Evolutionary conservation across 306 rosid genomes (phyloP).

Genomic region (Abrus precatorius): DNA sequence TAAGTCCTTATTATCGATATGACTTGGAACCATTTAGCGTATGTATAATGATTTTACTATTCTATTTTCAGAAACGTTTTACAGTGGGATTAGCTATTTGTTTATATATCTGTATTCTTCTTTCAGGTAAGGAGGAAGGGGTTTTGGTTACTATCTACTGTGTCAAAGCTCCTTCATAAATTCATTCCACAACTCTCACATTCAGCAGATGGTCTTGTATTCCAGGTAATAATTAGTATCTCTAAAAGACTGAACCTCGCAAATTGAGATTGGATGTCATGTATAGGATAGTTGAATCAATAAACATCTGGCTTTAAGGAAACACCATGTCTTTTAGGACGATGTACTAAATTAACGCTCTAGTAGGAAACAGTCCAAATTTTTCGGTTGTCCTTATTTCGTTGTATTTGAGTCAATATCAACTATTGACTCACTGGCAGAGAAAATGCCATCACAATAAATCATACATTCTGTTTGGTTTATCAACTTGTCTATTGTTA

Average conservation of each 20-base stretch:
- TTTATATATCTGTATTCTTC: conserved; percentile 37
- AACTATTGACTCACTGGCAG: not conserved
- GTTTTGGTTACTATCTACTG: conserved; percentile 95
- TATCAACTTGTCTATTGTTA: conserved; percentile 25
- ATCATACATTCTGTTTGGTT: conserved; percentile 38
- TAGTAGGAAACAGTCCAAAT: not conserved
- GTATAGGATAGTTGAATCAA: conserved; percentile 19
- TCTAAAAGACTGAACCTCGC: conserved; percentile 26
- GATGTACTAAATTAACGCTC: conserved; percentile 33
- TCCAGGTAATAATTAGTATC: conserved; percentile 75
- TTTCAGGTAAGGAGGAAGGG: conserved; percentile 97
- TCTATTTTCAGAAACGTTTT: conserved; percentile 34
- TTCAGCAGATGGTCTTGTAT: conserved; percentile 93
- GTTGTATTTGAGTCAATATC: conserved; percentile 7
- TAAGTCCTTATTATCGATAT: conserved; percentile 84
- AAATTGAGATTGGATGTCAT: conserved; percentile 8
- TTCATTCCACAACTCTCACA: conserved; percentile 96
- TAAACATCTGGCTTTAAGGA: conserved; percentile 20
- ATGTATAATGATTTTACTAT: conserved; percentile 45
- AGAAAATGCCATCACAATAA: conserved; percentile 3
- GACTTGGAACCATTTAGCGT: conserved; percentile 98
- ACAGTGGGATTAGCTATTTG: conserved; percentile 43
- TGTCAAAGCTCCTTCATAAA: conserved; percentile 84
- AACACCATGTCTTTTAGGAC: conserved; percentile 18
- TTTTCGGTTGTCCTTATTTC: conserved; percentile 27